phyloP scores from a whole-genome alignment of 495 filamentous ascomycete species.

The Aspergillus indologenus region DNA sequence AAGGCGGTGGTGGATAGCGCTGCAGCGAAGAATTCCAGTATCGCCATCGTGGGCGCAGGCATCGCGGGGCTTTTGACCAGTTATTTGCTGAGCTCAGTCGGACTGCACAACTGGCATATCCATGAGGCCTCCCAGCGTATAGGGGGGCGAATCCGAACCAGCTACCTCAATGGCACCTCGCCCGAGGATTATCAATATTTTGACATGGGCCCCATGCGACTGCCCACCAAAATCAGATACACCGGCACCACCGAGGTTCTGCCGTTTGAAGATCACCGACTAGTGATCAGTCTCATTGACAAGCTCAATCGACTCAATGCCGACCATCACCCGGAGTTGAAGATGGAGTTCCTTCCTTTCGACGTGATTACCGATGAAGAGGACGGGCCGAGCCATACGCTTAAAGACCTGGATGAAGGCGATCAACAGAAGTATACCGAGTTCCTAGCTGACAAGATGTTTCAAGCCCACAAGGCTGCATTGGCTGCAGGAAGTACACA shows the following conservation, averaged over 20 bases:
- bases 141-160: constrained; percentile 57
- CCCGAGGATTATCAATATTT: constrained; percentile 43
- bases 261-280: constrained; percentile 10
- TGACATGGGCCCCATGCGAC: constrained; percentile 71
- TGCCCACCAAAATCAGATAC: constrained; percentile 39
- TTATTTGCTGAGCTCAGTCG: constrained; percentile 46
- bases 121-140: constrained; percentile 46
- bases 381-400: background rate
- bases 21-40: constrained; percentile 19
- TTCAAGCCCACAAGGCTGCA: background rate
- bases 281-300: background rate
- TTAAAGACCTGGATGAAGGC: background rate
- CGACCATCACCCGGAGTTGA: background rate
- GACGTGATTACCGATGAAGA: background rate
- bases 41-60: constrained; percentile 63
- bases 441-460: background rate
- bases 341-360: background rate
- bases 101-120: constrained; percentile 50
- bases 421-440: background rate
- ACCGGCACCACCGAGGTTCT: background rate
- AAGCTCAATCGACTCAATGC: background rate
- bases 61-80: constrained; percentile 57
- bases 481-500: background rate
- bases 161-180: constrained; percentile 53
- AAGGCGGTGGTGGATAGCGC: background rate